Base-by-base conservation (phyloP, 2,329 filamentous ascomycete species). In the Colletotrichum musae region DNA sequence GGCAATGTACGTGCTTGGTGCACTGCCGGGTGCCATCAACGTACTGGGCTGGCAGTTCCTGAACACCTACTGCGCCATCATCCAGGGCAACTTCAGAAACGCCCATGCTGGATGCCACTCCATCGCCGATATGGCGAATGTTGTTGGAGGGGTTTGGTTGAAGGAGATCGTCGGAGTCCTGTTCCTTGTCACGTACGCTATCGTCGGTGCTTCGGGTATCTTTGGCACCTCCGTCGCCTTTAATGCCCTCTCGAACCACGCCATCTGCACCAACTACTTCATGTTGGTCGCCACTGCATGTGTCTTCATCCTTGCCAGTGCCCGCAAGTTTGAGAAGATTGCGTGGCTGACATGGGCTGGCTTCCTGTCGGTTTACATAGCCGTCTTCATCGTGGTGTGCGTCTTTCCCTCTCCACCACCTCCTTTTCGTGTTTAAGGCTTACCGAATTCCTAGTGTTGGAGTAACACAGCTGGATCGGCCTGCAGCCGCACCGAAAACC, bases 321-420 rank as follows among this genome's bases (percentile, higher is more conserved):
- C 89, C 5, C 84, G 88, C 70, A 91, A 88, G 64, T 87, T 90
- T 72, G 83, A 87, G 59, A 86, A 89, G 72, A 86, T 91, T 67
- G 87, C 85, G 3, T 91, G 87, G 87, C 78, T 91, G 51, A 89
- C 88, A 0, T 91, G 87, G 85, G 84, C 83, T 12, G 89, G 89
- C 0, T 90, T 91, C 73, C 66, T 84, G 5, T 88, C 84, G 32
- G 85, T 91, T 45, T 90, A 88, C 72, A 78, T 84, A 16, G 88
- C 89, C 4, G 84, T 90, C 0, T 84, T 89, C 68, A 87, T 89
- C 62, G 81, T 89, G 54, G 87, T 89, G 72, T 81, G 75, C 74
- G 80, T 77, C n/a, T 7, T 6, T 16, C 4, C 15, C 6, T 24
- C 12, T 39, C 36, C 26, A 10, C 15, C 18, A 47, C 5, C 7